Base-by-base conservation (phyloP, 257 asterid genomes). In the Cynanchum wilfordii region DNA sequence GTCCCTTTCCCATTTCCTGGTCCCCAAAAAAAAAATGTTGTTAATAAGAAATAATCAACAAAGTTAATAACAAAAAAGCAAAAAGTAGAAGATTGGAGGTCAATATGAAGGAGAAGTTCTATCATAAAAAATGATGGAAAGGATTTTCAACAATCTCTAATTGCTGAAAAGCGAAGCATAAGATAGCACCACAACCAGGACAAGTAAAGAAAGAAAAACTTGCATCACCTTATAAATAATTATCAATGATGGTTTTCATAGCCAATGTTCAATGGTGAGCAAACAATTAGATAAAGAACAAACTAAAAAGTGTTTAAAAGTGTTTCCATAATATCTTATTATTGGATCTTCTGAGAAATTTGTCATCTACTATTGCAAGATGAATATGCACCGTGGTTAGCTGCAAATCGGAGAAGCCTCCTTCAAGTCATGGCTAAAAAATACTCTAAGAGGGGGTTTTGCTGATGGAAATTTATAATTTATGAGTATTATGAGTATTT, bases 1-100 rank as follows among this genome's bases (percentile, higher is more conserved):
- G 98, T 92, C 65, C 98, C 98, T 84, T 92, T 92, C 49, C 98
- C 98, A 73, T 97, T 92, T 72, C 97, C 98, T 17, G 98, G 98
- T 57, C 98, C 38, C 65, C 54, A 54, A 66, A 29, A 66, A 13
- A 68, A 51, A 79, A 65, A 50, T 19, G n/a, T n/a, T n/a, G n/a
- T n/a, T n/a, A n/a, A 60, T 33, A 58, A 45, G 54, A 55, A 27
- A 24, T 30, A 6, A 38, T 44, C 42, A 13, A 27, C 16, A 19
- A 60, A 16, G 67, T 55, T 8, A 2, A 20, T 52, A 52, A 19
- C 58, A 52, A 11, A 17, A 20, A 52, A 52, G 58, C 25, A 52
- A 52, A 22, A 52, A 52, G 0, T 52, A 19, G 10, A 19, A 19
- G 27, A 42, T 42, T 7, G 47, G 47, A 42, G 47, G 10, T 7